Base-by-base conservation (phyloP, 139 green algal genomes). In the Coelastrella sp. region DNA sequence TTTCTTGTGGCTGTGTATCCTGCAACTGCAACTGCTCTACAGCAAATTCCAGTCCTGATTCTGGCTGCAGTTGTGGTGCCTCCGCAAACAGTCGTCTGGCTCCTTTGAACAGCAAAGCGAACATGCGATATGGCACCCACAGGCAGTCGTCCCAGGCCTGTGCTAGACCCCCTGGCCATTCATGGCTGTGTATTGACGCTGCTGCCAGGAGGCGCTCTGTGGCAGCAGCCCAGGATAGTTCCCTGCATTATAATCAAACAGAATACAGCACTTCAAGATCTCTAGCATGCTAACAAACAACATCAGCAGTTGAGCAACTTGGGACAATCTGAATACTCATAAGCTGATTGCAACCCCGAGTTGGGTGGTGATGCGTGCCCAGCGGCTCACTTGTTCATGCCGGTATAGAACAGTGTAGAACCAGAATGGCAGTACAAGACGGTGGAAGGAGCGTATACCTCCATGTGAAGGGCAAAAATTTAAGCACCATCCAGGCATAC, bases 121-220 rank as follows among this genome's bases (percentile, higher is more conserved):
- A 87, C 14, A 87, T 22, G 23, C 64, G 64, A 20, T 78, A 87
- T 4, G 82, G 82, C 64, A 65, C 47, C 82, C 82, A 87, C 64
- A 87, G 65, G 65, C 65, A 77, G 32, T 87, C 82, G 23, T 87
- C 82, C 82, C 23, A 78, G 7, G 59, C 54, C 19, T 78, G 82
- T 8, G 23, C 14, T 47, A 71, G 60, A 16, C 64, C 64, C 3
- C 82, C 82, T 47, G 82, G 82, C 82, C 82, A 87, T 32, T 86
- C 80, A 17, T 60, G 59, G 0, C 19, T 7, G 5, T 23, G 13
- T 14, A 87, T 87, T 5, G 82, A 87, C 0, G 82, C 82, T 16
- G 82, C 82, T 64, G 82, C 54, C 32, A 87, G 7, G 64, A 87
- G 65, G 3, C 82, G 82, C 82, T 87, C 65, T 54, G 82, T 87